Base-by-base conservation (phyloP, 768 basidiomycete genomes). In the Lepiota venenata region DNA sequence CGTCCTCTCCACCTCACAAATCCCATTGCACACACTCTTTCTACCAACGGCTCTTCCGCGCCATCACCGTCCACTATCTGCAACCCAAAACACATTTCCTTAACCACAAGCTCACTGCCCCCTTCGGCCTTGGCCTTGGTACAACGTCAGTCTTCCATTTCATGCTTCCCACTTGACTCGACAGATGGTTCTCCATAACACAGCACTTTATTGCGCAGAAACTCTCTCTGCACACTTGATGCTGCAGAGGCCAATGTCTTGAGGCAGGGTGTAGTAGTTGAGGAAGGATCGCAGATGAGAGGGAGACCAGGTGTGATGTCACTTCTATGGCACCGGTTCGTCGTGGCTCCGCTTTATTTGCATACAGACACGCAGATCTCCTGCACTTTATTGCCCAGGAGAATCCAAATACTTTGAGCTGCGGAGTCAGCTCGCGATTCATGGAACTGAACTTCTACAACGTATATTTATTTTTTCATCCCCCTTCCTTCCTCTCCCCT, bases 341-440 rank as follows among this genome's bases (percentile, higher is more conserved):
- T 35, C 43, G 42, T 50, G 29, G 22, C 52, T 27, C 20, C 55
- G 35, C 11, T 20, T 20, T 35, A 46, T 48, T n/a, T 8, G 56
- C 16, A 27, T 27, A 21, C 58, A 93, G 91, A 62, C 88, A 93
- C 61, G 82, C 85, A 5, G 90, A 92, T 51, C 71, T 93, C 2
- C 71, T 93, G n/a, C 86, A 80, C 29, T 86, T 87, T 56, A 93
- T 93, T 47, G 91, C 91, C 0, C 89, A 91, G 92, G 93, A 59
- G 91, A 93, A 65, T 81, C 87, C 0, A 87, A 84, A 65, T 91
- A 88, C 60, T 78, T 93, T 39, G 91, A 93, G 53, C 74, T 93
- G 42, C 83, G 89, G n/a, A 81, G 85, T 3, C 88, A 90, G 59
- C 81, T 93, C 2, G 76, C 78, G 7, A 63, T 70, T 12, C 88